These are phyloP conservation scores for Globisporangium heterothallicum DNA, from an alignment of 352 stramenopile species.

Conservation along the genomic window DNA sequence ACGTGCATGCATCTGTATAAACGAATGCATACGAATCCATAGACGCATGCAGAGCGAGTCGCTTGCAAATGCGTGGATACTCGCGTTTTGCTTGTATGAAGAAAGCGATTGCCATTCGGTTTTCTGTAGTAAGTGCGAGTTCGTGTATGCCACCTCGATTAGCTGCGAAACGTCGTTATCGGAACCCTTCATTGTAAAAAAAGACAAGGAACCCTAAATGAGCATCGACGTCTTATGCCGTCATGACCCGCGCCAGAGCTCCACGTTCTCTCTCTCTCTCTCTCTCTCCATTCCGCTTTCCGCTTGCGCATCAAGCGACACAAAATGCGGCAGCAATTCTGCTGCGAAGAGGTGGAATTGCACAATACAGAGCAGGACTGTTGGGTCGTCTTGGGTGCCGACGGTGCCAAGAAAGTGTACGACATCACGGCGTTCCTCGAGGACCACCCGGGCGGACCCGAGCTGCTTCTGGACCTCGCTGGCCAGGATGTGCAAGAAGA, in stretches of 20 bases:
- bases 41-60: too few relatives aligned
- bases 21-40: too few relatives aligned
- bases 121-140: too few relatives aligned
- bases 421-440: slow-evolving; percentile 93
- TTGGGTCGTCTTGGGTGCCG: slow-evolving; percentile 38
- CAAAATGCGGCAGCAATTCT: slow-evolving; percentile 45
- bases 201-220: neutral
- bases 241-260: neutral
- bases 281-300: neutral
- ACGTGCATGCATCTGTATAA: neutral
- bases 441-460: slow-evolving; percentile 91
- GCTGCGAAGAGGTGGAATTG: slow-evolving; percentile 80
- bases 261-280: neutral
- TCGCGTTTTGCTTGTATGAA: too few relatives aligned
- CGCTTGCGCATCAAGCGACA: neutral
- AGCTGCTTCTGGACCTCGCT: slow-evolving; percentile 88
- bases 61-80: too few relatives aligned
- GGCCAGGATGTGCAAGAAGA: slow-evolving; percentile 78
- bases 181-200: too few relatives aligned
- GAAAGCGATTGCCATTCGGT: too few relatives aligned
- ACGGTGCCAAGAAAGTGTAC: slow-evolving; percentile 84
- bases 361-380: slow-evolving; percentile 35
- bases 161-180: too few relatives aligned
- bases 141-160: too few relatives aligned
- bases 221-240: neutral